Conservation (phyloP, 2,329 filamentous ascomycete species). For the Remersonia thermophila region DNA sequence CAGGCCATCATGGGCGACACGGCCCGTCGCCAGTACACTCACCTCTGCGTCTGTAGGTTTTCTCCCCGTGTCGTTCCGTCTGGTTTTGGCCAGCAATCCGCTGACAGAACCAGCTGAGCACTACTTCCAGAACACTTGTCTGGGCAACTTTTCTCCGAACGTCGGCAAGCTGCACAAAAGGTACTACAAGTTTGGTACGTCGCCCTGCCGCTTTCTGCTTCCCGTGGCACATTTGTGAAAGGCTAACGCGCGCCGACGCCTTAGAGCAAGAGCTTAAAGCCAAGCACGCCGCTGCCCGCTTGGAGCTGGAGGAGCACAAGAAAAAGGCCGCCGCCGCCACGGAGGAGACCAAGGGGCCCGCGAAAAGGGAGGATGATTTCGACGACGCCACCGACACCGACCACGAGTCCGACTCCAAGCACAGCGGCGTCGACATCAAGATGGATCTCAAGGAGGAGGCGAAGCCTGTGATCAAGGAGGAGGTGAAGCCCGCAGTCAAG, state of each 20-base stretch:
- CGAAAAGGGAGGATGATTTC: too few species aligned
- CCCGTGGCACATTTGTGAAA: not conserved
- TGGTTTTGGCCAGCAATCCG: too few species aligned
- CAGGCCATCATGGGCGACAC: conserved; percentile 11
- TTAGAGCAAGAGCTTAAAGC: not conserved
- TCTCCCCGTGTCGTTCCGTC: not conserved
- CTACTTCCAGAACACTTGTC: conserved; percentile 21
- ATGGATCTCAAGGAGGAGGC: too few species aligned
- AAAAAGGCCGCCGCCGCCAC: too few species aligned
- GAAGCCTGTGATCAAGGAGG: too few species aligned
- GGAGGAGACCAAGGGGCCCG: not conserved
- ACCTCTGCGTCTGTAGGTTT: conserved; percentile 20
- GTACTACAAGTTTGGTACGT: conserved; percentile 7
- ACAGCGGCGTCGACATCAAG: too few species aligned
- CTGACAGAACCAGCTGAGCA: conserved; percentile 20
- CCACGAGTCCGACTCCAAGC: too few species aligned
- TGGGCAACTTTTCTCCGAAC: conserved; percentile 16
- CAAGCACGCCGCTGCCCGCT: too few species aligned
- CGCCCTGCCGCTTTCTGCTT: not conserved
- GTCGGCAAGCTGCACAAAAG: not conserved
- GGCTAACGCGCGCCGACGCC: too few species aligned
- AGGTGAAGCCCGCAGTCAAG: too few species aligned
- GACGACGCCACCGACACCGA: too few species aligned
- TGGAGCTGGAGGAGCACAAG: too few species aligned
- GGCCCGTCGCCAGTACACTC: conserved; percentile 19